These are phyloP conservation scores for Cavenderia fasciculata DNA, from an alignment of 78 protist genomes.

Conservation along the genomic window DNA sequence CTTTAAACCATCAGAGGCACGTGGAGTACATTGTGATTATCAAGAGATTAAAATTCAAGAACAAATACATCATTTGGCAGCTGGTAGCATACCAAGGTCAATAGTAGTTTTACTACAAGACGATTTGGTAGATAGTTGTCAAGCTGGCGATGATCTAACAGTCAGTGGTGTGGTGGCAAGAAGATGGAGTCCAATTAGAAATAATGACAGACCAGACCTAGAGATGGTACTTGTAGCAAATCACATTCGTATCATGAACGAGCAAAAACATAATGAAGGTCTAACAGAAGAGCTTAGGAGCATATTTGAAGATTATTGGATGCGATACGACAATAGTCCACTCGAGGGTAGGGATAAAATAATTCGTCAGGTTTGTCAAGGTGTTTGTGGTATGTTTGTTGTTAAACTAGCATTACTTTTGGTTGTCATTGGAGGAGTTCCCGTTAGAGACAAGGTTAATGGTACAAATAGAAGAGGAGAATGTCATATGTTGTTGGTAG, in stretches of 20 bases:
- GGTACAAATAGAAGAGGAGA: slow-evolving; percentile 92
- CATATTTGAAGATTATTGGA: slow-evolving; percentile 82
- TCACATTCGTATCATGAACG: slow-evolving; percentile 79
- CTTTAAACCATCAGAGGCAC: background rate
- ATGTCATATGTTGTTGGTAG: slow-evolving; percentile 96
- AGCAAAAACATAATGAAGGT: background rate
- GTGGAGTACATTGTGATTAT: slow-evolving; percentile 50
- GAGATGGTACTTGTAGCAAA: slow-evolving; percentile 87
- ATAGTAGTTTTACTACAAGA: slow-evolving; percentile 86
- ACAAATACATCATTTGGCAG: slow-evolving; percentile 78
- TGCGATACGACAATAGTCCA: slow-evolving; percentile 56
- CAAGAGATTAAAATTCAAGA: slow-evolving; percentile 92
- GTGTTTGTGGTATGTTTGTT: slow-evolving; percentile 84
- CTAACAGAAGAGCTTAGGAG: slow-evolving; percentile 74
- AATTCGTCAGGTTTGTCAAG: slow-evolving; percentile 76
- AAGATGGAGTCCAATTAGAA: slow-evolving; percentile 76
- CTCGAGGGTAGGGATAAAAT: slow-evolving; percentile 76
- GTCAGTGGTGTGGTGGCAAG: slow-evolving; percentile 78
- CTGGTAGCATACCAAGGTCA: slow-evolving; percentile 94
- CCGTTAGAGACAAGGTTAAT: background rate
- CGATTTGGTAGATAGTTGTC: slow-evolving; percentile 92
- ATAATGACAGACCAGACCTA: slow-evolving; percentile 78
- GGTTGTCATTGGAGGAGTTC: slow-evolving; percentile 95
- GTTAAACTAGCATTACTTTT: slow-evolving; percentile 94
- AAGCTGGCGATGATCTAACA: slow-evolving; percentile 95